phyloP scores from a whole-genome alignment of 768 basidiomycete genomes.

The Pleurotus tuoliensis region DNA sequence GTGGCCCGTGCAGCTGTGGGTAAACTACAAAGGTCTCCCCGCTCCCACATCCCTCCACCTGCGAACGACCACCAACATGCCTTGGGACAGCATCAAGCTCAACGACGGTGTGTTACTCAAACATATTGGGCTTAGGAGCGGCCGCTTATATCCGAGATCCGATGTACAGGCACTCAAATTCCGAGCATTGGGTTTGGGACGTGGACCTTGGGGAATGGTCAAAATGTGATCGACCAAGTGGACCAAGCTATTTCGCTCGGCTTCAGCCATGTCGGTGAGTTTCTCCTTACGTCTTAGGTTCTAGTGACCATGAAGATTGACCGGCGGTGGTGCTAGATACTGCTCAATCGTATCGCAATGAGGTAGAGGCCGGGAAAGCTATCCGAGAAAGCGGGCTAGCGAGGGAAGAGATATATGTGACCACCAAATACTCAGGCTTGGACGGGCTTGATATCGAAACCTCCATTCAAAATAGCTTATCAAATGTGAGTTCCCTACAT shows the following conservation, averaged over 20 bases:
- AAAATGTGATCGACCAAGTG: constrained; percentile 47
- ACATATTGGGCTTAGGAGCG: neutral
- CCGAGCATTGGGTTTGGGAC: constrained; percentile 61
- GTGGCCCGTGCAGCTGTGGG: no score
- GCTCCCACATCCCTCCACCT: constrained; percentile 9
- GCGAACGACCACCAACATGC: constrained; percentile 33
- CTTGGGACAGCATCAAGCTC: constrained; percentile 55
- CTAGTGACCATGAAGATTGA: no score
- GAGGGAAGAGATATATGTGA: constrained; percentile 58
- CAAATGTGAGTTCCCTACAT: constrained; percentile 36
- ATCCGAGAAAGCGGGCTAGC: constrained; percentile 53
- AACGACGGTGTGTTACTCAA: constrained; percentile 47
- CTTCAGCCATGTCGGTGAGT: constrained; percentile 59
- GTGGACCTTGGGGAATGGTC: constrained; percentile 59
- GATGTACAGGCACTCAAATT: constrained; percentile 38
- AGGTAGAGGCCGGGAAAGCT: constrained; percentile 50
- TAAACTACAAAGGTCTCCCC: no score
- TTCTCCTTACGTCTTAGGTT: no score
- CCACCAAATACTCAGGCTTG: constrained; percentile 59
- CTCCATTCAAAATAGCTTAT: constrained; percentile 53
- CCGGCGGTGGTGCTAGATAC: constrained; percentile 36
- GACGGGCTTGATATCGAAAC: constrained; percentile 48
- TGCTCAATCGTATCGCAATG: constrained; percentile 59
- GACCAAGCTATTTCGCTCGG: constrained; percentile 60
- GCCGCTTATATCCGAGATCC: neutral